Conservation (phyloP, 2,329 filamentous ascomycete species). For the Fusarium mundagurra region DNA sequence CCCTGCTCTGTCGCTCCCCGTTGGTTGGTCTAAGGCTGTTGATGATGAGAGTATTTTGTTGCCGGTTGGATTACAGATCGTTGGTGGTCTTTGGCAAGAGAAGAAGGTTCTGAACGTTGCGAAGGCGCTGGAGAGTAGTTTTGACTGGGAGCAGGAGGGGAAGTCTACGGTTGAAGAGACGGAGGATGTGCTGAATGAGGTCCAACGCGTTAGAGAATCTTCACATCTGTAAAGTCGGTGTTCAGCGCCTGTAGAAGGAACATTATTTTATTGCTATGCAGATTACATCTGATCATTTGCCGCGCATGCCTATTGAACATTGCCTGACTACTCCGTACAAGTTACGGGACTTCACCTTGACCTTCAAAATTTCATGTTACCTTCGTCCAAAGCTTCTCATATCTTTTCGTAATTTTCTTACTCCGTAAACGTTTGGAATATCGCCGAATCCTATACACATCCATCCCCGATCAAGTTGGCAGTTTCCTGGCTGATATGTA, state of each 20-base stretch:
- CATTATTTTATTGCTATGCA: not conserved
- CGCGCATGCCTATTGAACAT: rapidly evolving
- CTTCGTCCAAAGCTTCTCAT: not conserved
- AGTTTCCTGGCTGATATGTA: not conserved
- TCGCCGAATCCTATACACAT: rapidly evolving
- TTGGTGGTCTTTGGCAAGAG: conserved; percentile 63
- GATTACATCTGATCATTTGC: no score
- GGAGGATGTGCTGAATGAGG: not conserved
- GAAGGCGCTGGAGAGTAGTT: conserved; percentile 57
- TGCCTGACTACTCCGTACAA: not conserved
- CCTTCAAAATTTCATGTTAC: rapidly evolving
- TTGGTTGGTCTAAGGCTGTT: conserved; percentile 55
- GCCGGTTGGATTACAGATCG: conserved; percentile 65
- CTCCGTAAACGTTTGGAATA: no score
- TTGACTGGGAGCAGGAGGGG: conserved; percentile 51
- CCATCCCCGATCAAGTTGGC: no score
- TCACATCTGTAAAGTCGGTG: not conserved
- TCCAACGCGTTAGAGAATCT: not conserved
- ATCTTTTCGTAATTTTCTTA: no score
- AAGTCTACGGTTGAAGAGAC: not conserved
- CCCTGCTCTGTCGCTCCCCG: conserved; percentile 62
- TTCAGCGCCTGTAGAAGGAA: not conserved
- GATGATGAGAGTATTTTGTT: conserved; percentile 49
- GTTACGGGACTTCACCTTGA: not conserved
- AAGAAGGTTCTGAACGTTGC: conserved; percentile 55